These are phyloP conservation scores for Tetrastigma voinierianum DNA, from an alignment of 164 flowering plant genomes.

Conservation along the genomic window DNA sequence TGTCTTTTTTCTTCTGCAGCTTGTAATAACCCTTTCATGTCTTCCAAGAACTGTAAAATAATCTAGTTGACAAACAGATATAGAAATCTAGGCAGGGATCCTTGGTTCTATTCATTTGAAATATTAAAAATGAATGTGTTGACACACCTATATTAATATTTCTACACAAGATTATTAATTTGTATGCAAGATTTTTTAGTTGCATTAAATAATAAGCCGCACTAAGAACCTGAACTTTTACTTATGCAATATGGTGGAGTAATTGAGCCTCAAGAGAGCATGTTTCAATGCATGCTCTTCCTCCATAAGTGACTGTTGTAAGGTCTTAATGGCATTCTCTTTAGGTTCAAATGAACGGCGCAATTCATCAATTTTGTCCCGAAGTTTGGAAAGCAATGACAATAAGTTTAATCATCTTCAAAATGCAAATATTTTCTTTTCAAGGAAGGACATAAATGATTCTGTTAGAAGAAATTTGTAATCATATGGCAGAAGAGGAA, in stretches of 20 bases:
- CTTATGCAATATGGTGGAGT: not conserved
- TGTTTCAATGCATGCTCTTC: constrained; percentile 71
- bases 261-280: not conserved
- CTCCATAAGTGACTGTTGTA: constrained; percentile 74
- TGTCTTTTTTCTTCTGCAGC: constrained; percentile 80
- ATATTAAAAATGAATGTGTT: too few species aligned
- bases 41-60: constrained; percentile 68
- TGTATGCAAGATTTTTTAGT: too few species aligned
- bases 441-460: too few species aligned
- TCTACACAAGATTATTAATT: too few species aligned
- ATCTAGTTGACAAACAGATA: constrained; percentile 1
- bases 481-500: constrained; percentile 86
- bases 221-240: not conserved
- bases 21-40: constrained; percentile 57
- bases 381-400: constrained; percentile 51
- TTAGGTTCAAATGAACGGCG: constrained; percentile 74
- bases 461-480: too few species aligned
- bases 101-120: not conserved
- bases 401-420: not conserved
- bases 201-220: too few species aligned
- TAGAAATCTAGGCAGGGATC: not conserved
- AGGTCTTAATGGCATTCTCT: constrained; percentile 71
- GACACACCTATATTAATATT: too few species aligned
- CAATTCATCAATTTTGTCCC: constrained; percentile 82
- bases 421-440: too few species aligned